Base-by-base conservation (phyloP, 169 alveolate genomes). In the Plasmodium gonderi region DNA sequence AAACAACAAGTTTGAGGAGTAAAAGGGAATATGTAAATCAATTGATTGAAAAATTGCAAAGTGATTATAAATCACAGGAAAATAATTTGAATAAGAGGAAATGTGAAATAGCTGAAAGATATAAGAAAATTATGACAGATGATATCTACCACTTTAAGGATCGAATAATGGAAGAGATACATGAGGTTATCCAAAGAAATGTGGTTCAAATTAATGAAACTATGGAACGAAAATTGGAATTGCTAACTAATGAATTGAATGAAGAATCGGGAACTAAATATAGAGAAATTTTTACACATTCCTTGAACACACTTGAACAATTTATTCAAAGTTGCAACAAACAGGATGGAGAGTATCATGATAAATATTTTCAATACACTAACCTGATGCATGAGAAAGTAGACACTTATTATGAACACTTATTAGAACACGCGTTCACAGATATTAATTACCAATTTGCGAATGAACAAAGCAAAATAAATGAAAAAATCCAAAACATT, bases 81-180 rank as follows among this genome's bases (percentile, higher is more conserved):
- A 17, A 54, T 4, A 26, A 65, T 23, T 4, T 87, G 17, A 38
- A 12, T 6, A 77, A 87, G 14, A 36, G 45, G 0, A 76, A 87
- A 7, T 40, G 17, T 7, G 1, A 75, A 38, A 76, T 87, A 1
- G 47, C 68, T 11, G 42, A 75, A 31, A 87, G 36, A 8, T 87
- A 38, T 31, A 74, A 47, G 33, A 31, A 26, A 44, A 77, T 29
- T 31, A 75, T 87, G 20, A 40, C 36, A 23, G 74, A 74, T 17
- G 89, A 87, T 23, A 77, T 87, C 9, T 3, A 87, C 33, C 12
- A n/a, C n/a, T 87, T 87, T 33, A 23, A 76, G 8, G 74, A 40
- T 12, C 45, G 45, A 17, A 44, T 87, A 6, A 38, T 87, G 12
- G 69, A 87, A 8, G 93, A 87, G 9, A 29, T 87, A 12, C 29